A percentile compares a stretch with the other conserved stretches of the same genome.
Conservation (phyloP, 495 filamentous ascomycete species). For the Ascodesmis nigricans region DNA sequence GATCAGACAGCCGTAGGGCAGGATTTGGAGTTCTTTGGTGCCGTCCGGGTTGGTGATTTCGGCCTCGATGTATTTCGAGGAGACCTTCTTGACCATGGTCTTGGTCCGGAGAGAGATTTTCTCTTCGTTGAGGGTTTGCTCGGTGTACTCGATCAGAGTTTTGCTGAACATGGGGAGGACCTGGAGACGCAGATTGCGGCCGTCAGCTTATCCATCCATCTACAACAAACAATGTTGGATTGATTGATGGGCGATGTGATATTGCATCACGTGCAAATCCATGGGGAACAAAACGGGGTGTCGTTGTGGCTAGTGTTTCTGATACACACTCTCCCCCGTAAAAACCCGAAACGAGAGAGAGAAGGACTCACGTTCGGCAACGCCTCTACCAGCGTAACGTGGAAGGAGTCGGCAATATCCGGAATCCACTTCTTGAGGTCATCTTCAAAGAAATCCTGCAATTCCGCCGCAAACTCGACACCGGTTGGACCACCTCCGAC, state of each 20-base stretch:
- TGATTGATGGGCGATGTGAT: no score
- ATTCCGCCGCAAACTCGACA: slow-evolving; percentile 93
- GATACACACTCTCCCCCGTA: no score
- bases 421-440: slow-evolving; percentile 97
- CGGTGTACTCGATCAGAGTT: slow-evolving; percentile 96
- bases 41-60: slow-evolving; percentile 72
- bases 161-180: slow-evolving; percentile 96
- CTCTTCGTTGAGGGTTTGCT: slow-evolving; percentile 96
- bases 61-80: slow-evolving; percentile 82
- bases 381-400: slow-evolving; percentile 91
- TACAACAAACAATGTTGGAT: no score
- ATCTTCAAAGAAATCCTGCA: slow-evolving; percentile 95
- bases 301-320: no score
- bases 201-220: no score
- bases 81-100: slow-evolving; percentile 97
- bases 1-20: slow-evolving; percentile 89
- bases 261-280: no score
- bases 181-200: slow-evolving; percentile 16
- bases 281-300: no score
- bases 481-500: slow-evolving; percentile 95
- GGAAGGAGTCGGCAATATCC: slow-evolving; percentile 81
- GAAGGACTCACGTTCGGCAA: slow-evolving; percentile 65
- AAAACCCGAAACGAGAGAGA: no score
- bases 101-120: slow-evolving; percentile 91
- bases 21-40: slow-evolving; percentile 50